Evolutionary conservation across 2,329 filamentous ascomycete genomes (phyloP), one percentile per base, ranked within the genome.

Genomic region (Fragosphaeria purpurea): DNA sequence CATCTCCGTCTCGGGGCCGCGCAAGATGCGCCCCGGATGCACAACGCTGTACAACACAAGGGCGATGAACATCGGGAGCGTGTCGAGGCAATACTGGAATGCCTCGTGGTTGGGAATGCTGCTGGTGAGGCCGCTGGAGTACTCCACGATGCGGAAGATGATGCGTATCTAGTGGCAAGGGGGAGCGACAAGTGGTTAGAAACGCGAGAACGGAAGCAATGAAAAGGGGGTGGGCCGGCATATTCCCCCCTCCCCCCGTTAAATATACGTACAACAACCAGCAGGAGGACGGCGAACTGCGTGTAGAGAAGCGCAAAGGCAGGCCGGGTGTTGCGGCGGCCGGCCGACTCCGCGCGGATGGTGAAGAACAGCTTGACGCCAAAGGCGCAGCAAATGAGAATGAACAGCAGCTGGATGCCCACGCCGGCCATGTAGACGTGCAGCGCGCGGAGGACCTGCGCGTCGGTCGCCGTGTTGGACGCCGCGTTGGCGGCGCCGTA

Each of bases 121-220:
- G 43, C 53, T 55, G 4, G 45, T n/a, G 13, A 73, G 58, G 6
- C 75, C 75, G 7, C 66, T 65, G 0, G 70, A 67, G 57, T 77
- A 83, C 60, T 84, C 78, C 49, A 70, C 62, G 3, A 85, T 67
- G 31, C 79, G 76, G 62, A 76, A 85, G 55, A 82, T 71, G 59
- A 83, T 82, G 37, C 80, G 74, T 37, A 72, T 69, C 50, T 77
- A 35, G 7, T 22, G 22, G 22, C 22, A 22, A 22, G 22, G 22
- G 22, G 22, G 22, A 22, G 22, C 22, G 22, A 22, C 22, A 22
- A 22, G 22, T 22, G 22, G 22, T 22, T 22, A 22, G 22, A 22
- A 22, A 22, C 22, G 22, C 22, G 3, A 22, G 22, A 22, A 22
- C 22, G 22, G 22, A 22, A 22, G 22, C 22, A 22, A 22, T 22